Evolutionary conservation across 2,329 filamentous ascomycete species (phyloP), one percentile per base, ranked within the genome.

Genomic region (Ascocoryne sarcoides): DNA sequence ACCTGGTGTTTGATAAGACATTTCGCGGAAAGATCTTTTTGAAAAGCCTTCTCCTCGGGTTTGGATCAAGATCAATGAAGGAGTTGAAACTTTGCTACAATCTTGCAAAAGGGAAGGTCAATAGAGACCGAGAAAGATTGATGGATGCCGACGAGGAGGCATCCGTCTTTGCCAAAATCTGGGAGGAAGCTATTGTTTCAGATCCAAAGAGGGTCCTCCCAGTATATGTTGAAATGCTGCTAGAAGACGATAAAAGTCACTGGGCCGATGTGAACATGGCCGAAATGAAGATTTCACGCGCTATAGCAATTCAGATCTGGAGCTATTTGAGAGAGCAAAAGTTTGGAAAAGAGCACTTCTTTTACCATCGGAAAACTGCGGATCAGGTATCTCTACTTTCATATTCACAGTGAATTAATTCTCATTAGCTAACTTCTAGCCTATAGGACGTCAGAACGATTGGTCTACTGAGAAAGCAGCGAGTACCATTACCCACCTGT

Each of bases 191-290:
- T 4, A 46, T 48, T 9, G 16, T n/a, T 9, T 26, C 1, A 10
- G 17, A 38, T 2, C 20, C 37, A 8, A 18, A 38, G 26, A 32
- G 10, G 2, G 37, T 32, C 4, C 21, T 49, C 10, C 37, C 40
- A 12, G 32, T 36, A 12, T 56, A 53, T 32, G 28, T 49, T n/a
- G 28, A 40, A 8, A 47, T 58, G 34, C 42, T 55, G 10, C 21
- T 12, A 14, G 32, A 44, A n/a, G 45, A 53, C 10, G 16, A 40
- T 17, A 29, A 44, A 17, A 34, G 37, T 1, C 10, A 36, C 2
- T 52, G 43, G 36, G 32, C 23, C 3, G 55, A 57, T 38, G 40
- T 52, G 5, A 33, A 35, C 15, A n/a, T 41, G 4, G 42, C 47
- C 10, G 15, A 35, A 9, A 15, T 38, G 10, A 18, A 44, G 10